A percentile compares a stretch with the other conserved stretches of the same genome.
Evolutionary conservation across 495 filamentous ascomycete genomes (phyloP).

Genomic region (Thozetella sp.): DNA sequence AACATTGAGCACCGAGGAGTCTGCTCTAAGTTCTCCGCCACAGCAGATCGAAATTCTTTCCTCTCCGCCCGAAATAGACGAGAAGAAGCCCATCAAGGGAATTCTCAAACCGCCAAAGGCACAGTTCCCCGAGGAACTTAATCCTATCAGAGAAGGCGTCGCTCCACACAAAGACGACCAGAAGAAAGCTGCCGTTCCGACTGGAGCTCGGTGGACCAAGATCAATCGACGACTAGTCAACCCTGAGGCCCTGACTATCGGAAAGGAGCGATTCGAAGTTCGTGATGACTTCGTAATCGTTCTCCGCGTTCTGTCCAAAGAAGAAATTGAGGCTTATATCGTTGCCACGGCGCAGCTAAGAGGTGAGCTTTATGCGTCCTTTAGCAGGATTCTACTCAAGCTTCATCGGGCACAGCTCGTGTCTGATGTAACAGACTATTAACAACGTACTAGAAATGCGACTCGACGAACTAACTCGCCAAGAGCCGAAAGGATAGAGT

Average conservation of each 20-base stretch:
- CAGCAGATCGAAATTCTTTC: constrained; percentile 54
- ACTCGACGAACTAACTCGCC: constrained; percentile 32
- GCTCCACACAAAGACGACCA: constrained; percentile 84
- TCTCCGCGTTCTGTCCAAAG: constrained; percentile 72
- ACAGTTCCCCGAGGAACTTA: constrained; percentile 78
- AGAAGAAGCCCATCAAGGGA: constrained; percentile 34
- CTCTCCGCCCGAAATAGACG: constrained; percentile 48
- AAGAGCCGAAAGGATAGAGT: no score
- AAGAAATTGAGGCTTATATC: constrained; percentile 81
- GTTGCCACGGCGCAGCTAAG: constrained; percentile 73
- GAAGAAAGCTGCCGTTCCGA: constrained; percentile 68
- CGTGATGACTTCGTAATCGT: constrained; percentile 85
- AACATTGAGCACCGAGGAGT: constrained; percentile 25
- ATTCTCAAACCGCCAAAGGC: constrained; percentile 70
- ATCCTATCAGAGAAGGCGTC: constrained; percentile 78
- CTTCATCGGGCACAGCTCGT: not conserved
- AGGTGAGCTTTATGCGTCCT: constrained; percentile 49
- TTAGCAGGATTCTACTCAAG: not conserved
- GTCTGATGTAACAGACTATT: constrained; percentile 10
- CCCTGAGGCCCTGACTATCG: constrained; percentile 73
- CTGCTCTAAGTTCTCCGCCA: constrained; percentile 35
- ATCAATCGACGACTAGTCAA: constrained; percentile 83
- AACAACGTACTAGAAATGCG: constrained; percentile 27
- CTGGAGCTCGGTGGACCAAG: constrained; percentile 85
- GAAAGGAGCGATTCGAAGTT: constrained; percentile 81